Evolutionary conservation across 768 basidiomycete genomes (phyloP).

Genomic region (Paxillus involutus): DNA sequence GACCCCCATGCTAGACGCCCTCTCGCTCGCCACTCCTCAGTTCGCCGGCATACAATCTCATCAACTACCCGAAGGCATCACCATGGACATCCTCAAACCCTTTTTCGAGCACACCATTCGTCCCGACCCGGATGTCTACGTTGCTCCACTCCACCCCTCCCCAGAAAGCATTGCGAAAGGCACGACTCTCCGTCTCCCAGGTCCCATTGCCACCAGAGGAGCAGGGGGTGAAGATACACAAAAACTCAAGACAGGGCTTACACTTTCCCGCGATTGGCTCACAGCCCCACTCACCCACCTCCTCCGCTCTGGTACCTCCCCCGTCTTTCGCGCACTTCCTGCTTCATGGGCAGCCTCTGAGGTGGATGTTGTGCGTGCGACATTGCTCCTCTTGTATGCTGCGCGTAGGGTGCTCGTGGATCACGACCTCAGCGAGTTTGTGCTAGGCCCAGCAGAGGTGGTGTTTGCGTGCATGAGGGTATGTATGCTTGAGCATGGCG

Average conservation of each 20-base stretch:
- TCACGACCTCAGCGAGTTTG: conserved; percentile 41
- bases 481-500: conserved; percentile 92
- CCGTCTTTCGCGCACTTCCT: conserved; percentile 69
- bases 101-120: conserved; percentile 54
- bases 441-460: conserved; percentile 28
- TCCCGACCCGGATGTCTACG: conserved; percentile 37
- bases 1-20: conserved; percentile 34
- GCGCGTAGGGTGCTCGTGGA: conserved; percentile 44
- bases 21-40: conserved; percentile 16
- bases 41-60: conserved; percentile 13
- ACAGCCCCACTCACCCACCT: conserved; percentile 74
- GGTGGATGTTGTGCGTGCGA: conserved; percentile 68
- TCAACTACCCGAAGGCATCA: conserved; percentile 32
- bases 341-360: conserved; percentile 77
- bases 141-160: conserved; percentile 53
- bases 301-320: conserved; percentile 71
- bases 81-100: conserved; percentile 36
- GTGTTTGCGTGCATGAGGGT: conserved; percentile 88
- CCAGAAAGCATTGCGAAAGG: conserved; percentile 55
- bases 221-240: conserved; percentile 20
- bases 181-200: conserved; percentile 52
- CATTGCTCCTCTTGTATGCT: conserved; percentile 59
- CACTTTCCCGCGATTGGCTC: conserved; percentile 62
- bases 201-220: neutral
- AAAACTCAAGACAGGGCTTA: conserved; percentile 39